phyloP scores from a whole-genome alignment of 75 land plant species.

The Cryptomeria japonica region DNA sequence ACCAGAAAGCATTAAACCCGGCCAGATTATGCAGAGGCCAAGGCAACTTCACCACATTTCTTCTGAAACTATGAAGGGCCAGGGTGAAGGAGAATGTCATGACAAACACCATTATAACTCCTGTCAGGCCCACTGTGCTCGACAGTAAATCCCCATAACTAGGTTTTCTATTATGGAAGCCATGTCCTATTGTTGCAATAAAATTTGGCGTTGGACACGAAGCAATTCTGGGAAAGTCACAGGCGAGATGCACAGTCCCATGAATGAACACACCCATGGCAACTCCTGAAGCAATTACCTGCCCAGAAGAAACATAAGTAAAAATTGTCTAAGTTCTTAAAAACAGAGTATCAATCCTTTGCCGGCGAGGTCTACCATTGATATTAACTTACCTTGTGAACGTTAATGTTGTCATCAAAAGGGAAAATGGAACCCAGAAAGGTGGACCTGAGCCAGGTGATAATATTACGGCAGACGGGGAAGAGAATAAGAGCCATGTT shows the following conservation, averaged over 20 bases:
- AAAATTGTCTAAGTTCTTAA: not conserved
- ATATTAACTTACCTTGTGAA: slow-evolving; percentile 52
- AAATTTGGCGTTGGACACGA: slow-evolving; percentile 39
- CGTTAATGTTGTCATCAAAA: slow-evolving; percentile 86
- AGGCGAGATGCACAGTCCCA: slow-evolving; percentile 46
- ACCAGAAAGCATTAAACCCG: slow-evolving; percentile 91
- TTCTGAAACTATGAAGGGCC: slow-evolving; percentile 71
- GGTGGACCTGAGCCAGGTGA: slow-evolving; percentile 69
- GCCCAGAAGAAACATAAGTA: not conserved
- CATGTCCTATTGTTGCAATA: slow-evolving; percentile 33
- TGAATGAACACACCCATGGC: slow-evolving; percentile 45
- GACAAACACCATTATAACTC: slow-evolving; percentile 67
- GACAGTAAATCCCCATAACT: slow-evolving; percentile 34
- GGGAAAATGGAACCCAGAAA: slow-evolving; percentile 52
- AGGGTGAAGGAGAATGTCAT: slow-evolving; percentile 78
- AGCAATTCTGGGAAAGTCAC: slow-evolving; percentile 59
- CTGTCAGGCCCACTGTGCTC: slow-evolving; percentile 54
- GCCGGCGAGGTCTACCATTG: not conserved
- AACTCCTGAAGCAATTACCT: slow-evolving; percentile 57
- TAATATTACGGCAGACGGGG: slow-evolving; percentile 77
- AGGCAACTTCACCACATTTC: slow-evolving; percentile 71
- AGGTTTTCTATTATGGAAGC: slow-evolving; percentile 56
- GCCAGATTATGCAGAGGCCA: slow-evolving; percentile 61
- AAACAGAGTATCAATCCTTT: not conserved
- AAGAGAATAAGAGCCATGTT: slow-evolving; percentile 87